Evolutionary conservation across 164 flowering plant species (phyloP), one percentile per base, ranked within the genome.

Genomic region (Brasenia schreberi): DNA sequence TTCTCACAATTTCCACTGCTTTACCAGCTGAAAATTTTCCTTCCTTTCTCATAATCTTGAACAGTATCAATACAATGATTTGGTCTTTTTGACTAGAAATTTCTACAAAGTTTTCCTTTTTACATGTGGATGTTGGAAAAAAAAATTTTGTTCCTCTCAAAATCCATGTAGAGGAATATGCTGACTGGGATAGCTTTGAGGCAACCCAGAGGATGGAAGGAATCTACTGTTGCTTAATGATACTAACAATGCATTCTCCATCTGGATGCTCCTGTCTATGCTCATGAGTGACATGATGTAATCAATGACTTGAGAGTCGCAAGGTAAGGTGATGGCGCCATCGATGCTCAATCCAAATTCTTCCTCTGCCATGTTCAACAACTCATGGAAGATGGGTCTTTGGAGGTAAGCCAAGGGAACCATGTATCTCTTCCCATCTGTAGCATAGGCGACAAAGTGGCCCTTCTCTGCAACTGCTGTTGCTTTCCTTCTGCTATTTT

Each of bases 241-340:
- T 27, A 42, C 14, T 49, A 69, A 53, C 42, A 64, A n/a, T 39
- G 58, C 71, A 45, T 64, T 56, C 67, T 61, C 60, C 27, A 62
- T 19, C 5, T 68, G 59, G 5, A 5, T 18, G 16, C 43, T 27
- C 17, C 42, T 49, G 19, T 45, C 10, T 27, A 45, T 63, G 33
- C 53, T 6, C 18, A 65, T 4, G 12, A 65, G 7, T 4, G 68
- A 66, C 23, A 70, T 11, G 11, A 70, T 43, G 49, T 61, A 70
- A 5, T 66, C 68, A 39, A 70, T n/a, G 33, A 65, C 66, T 18
- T 33, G 19, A 5, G 33, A 61, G 61, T 70, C 65, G 16, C 73
- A 70, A 16, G 73, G 73, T 10, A 70, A 18, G 49, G 59, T 65
- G 42, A 70, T 69, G 1, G 63, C 62, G 1, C 66, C 71, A 49